phyloP scores from a whole-genome alignment of 805 yeast genomes.

The Nakazawaea molendinolei region DNA sequence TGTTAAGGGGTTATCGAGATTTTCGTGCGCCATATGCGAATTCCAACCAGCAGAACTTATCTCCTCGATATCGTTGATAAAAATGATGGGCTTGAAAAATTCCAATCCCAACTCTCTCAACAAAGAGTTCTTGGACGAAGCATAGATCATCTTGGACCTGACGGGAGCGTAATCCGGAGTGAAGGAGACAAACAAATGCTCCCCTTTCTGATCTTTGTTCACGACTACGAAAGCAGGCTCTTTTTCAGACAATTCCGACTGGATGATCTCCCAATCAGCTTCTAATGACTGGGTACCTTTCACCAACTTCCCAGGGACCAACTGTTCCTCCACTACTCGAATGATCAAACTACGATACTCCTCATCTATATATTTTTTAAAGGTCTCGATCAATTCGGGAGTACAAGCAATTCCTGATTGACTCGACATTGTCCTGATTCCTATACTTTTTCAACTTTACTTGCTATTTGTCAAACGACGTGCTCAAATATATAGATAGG shows the following conservation, averaged over 20 bases:
- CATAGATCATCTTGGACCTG: slow-evolving; percentile 85
- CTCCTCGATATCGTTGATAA: slow-evolving; percentile 53
- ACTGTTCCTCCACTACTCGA: slow-evolving; percentile 23
- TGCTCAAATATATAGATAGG: too few relatives aligned
- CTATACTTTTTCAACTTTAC: too few relatives aligned
- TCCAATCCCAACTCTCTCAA: slow-evolving; percentile 65
- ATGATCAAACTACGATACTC: slow-evolving; percentile 23
- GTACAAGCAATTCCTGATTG: slow-evolving; percentile 56
- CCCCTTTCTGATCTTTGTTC: slow-evolving; percentile 25
- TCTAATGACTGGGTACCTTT: slow-evolving; percentile 23
- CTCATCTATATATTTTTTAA: slow-evolving; percentile 33
- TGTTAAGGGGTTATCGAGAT: slow-evolving; percentile 42
- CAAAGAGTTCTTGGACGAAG: slow-evolving; percentile 78
- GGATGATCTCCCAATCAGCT: slow-evolving; percentile 30
- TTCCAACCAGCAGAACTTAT: slow-evolving; percentile 43
- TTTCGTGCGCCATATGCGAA: slow-evolving; percentile 28
- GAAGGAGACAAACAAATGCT: slow-evolving; percentile 63
- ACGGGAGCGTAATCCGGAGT: slow-evolving; percentile 86
- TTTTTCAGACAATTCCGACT: slow-evolving; percentile 23
- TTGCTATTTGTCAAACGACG: too few relatives aligned
- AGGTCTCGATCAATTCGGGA: slow-evolving; percentile 35
- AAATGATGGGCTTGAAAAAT: slow-evolving; percentile 41
- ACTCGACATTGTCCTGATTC: too few relatives aligned
- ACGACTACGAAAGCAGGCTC: slow-evolving; percentile 48
- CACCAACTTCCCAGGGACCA: slow-evolving; percentile 27